phyloP scores from a whole-genome alignment of 345 rosid genomes.

The Citropsis articulata region DNA sequence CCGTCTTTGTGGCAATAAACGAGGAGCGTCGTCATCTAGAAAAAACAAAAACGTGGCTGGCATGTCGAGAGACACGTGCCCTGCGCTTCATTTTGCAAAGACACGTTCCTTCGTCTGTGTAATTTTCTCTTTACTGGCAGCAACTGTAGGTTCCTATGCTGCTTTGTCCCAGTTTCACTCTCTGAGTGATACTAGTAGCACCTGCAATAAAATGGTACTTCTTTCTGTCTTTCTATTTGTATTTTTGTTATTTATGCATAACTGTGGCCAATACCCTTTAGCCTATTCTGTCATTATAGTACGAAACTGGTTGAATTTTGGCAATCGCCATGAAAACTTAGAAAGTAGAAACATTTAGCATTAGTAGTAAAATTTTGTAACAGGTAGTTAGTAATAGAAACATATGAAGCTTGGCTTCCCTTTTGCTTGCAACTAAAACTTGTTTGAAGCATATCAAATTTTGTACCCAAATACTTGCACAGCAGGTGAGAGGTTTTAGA shows the following conservation, averaged over 20 bases:
- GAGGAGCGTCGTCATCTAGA: not conserved
- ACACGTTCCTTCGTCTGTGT: constrained; percentile 6
- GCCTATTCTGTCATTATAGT: not conserved
- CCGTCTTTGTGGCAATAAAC: not conserved
- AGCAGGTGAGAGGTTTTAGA: constrained; percentile 33
- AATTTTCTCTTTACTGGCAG: not conserved
- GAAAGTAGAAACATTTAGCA: not conserved
- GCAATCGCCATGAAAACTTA: not conserved
- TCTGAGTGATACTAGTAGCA: not conserved
- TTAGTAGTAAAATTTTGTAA: not conserved
- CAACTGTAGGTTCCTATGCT: not conserved
- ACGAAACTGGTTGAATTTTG: not conserved
- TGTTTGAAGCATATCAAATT: not conserved
- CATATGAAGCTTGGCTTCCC: no score
- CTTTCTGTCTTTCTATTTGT: not conserved
- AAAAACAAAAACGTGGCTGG: not conserved
- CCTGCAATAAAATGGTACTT: constrained; percentile 16
- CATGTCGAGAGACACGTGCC: not conserved
- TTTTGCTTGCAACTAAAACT: not conserved
- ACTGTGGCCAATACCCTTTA: not conserved
- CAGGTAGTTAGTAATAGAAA: no score
- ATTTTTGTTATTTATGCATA: not conserved
- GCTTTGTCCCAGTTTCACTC: not conserved
- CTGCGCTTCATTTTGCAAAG: not conserved
- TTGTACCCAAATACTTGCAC: constrained; percentile 6